Conservation (phyloP, 371 early-diverging fungal genomes). For the Saksenaea oblongispora region DNA sequence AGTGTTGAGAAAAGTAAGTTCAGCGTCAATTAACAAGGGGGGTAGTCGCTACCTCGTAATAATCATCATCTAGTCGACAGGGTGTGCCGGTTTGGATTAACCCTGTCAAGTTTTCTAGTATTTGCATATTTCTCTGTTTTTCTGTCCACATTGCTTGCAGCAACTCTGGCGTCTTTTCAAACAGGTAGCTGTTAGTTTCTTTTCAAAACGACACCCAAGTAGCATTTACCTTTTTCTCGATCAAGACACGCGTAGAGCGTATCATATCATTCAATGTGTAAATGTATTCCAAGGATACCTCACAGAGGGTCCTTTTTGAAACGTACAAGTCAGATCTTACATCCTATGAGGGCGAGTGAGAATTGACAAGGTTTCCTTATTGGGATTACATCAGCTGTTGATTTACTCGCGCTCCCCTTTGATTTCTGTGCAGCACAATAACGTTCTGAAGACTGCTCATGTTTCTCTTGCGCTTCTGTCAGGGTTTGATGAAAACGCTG, state of each 20-base stretch:
- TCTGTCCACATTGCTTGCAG: conserved; percentile 6
- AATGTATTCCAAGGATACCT: conserved; percentile 25
- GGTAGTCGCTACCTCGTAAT: not conserved
- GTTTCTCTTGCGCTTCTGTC: conserved; percentile 14
- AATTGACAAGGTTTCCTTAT: not conserved
- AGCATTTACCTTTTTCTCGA: conserved; percentile 20
- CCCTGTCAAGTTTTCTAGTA: conserved; percentile 8
- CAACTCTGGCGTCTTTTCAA: not conserved
- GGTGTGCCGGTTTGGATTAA: not conserved
- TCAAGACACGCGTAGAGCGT: conserved; percentile 18
- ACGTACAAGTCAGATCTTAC: conserved; percentile 16
- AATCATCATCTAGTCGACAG: not conserved
- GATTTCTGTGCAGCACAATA: conserved; percentile 31
- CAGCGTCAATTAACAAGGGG: not conserved
- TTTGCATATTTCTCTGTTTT: conserved; percentile 20
- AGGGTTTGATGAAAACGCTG: conserved; percentile 23
- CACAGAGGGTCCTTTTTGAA: conserved; percentile 24
- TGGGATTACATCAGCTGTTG: conserved; percentile 20
- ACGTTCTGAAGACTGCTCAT: conserved; percentile 16
- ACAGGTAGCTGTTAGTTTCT: not conserved
- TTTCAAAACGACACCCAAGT: too few species aligned
- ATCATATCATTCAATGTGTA: conserved; percentile 18
- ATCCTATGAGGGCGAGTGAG: conserved; percentile 15
- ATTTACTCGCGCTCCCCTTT: conserved; percentile 15
- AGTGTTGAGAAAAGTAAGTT: not conserved